phyloP scores from a whole-genome alignment of 2,329 filamentous ascomycete genomes.

The Talaromyces amestolkiae region DNA sequence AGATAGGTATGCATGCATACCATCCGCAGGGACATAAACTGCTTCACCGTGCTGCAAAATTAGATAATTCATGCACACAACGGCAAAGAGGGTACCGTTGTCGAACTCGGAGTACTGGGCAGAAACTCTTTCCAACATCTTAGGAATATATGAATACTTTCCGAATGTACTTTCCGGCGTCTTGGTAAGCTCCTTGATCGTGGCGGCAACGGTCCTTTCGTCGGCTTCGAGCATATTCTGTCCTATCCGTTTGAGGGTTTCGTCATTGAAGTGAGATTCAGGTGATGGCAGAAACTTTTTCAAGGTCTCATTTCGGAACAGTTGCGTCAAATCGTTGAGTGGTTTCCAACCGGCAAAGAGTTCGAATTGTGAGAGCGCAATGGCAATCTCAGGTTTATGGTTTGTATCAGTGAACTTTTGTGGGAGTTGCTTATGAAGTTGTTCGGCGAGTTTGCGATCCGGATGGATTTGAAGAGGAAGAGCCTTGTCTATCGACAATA shows the following conservation, averaged over 20 bases:
- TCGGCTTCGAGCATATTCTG: conserved; percentile 54
- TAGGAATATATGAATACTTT: conserved; percentile 57
- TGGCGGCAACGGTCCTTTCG: conserved; percentile 52
- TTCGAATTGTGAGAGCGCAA: conserved; percentile 70
- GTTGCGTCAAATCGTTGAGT: conserved; percentile 55
- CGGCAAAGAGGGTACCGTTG: conserved; percentile 65
- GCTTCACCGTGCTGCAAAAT: conserved; percentile 63
- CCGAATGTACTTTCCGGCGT: conserved; percentile 52
- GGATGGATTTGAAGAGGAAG: conserved; percentile 74
- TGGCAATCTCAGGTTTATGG: conserved; percentile 77
- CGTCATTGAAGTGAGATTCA: conserved; percentile 53
- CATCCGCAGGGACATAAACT: conserved; percentile 69
- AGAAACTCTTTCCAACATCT: conserved; percentile 63
- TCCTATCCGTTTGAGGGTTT: conserved; percentile 57
- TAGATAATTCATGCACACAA: conserved; percentile 73
- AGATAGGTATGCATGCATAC: conserved; percentile 69
- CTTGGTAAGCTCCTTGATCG: conserved; percentile 53
- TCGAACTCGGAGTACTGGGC: conserved; percentile 64
- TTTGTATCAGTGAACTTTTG: conserved; percentile 68
- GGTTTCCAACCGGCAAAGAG: conserved; percentile 75
- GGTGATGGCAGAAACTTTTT: conserved; percentile 52
- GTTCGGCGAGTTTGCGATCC: conserved; percentile 63
- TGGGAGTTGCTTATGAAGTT: conserved; percentile 64
- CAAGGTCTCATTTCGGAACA: conserved; percentile 58
- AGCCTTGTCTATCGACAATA: conserved; percentile 72